These are phyloP conservation scores for Penicillium corylophilum DNA, from an alignment of 2,329 filamentous ascomycete genomes.

Conservation along the genomic window DNA sequence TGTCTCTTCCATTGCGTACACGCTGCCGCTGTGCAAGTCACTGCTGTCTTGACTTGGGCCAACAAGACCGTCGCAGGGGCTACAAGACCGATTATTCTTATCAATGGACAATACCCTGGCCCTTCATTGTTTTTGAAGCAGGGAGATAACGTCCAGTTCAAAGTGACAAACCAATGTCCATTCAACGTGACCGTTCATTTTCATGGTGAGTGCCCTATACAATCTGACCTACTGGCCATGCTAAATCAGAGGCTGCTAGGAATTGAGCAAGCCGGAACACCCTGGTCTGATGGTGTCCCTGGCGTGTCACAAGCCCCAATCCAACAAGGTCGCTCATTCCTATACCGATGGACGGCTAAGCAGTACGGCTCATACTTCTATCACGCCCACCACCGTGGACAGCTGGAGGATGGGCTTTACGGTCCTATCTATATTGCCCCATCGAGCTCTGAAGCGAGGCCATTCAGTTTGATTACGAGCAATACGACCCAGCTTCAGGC, in stretches of 20 bases:
- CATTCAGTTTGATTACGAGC: slow-evolving; percentile 29
- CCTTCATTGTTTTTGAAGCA: slow-evolving; percentile 28
- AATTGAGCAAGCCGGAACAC: slow-evolving; percentile 48
- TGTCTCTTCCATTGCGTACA: slow-evolving; percentile 14
- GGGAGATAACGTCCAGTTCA: slow-evolving; percentile 30
- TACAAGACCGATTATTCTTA: slow-evolving; percentile 25
- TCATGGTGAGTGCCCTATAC: slow-evolving; percentile 22
- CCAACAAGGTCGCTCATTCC: slow-evolving; percentile 48
- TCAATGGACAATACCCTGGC: slow-evolving; percentile 32
- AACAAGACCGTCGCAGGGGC: slow-evolving; percentile 25
- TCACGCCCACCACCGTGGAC: slow-evolving; percentile 56
- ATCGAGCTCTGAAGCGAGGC: slow-evolving; percentile 21
- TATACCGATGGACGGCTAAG: slow-evolving; percentile 56
- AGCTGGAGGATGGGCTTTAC: slow-evolving; percentile 61
- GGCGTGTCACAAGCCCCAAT: slow-evolving; percentile 58
- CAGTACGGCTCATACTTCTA: slow-evolving; percentile 63
- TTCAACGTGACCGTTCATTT: slow-evolving; percentile 33
- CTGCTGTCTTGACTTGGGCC: slow-evolving; percentile 26
- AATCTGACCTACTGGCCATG: not conserved
- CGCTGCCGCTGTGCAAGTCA: slow-evolving; percentile 19
- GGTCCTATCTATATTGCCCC: slow-evolving; percentile 55
- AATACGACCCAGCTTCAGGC: slow-evolving; percentile 37
- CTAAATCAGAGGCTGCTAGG: slow-evolving; percentile 13
- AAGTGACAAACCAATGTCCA: slow-evolving; percentile 29
- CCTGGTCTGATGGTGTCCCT: slow-evolving; percentile 62